A percentile compares a stretch with the other conserved stretches of the same genome.
Evolutionary conservation across 805 yeast genomes (phyloP).

Genomic region (Tetrapisispora iriomotensis): DNA sequence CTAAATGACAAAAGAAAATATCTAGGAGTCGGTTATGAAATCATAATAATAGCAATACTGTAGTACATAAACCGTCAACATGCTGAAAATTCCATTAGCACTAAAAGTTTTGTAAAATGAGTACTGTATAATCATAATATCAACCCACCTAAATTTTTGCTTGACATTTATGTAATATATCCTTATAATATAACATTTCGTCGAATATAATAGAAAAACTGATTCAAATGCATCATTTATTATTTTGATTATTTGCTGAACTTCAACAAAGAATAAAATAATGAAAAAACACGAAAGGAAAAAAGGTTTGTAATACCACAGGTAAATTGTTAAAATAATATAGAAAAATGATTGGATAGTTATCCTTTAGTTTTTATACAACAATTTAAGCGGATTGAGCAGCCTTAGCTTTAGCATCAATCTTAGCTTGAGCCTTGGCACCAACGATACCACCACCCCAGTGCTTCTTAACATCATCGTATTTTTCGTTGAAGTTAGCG

Average conservation of each 20-base stretch:
- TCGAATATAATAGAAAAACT: background rate
- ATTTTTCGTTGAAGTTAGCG: constrained; percentile 87
- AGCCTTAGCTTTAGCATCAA: constrained; percentile 64
- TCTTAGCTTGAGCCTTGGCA: constrained; percentile 81
- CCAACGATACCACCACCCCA: constrained; percentile 99
- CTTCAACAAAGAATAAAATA: constrained; percentile 5
- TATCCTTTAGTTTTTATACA: background rate
- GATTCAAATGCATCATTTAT: background rate
- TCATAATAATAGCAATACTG: background rate
- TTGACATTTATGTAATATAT: background rate
- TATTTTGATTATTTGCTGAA: background rate
- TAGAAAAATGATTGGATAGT: background rate
- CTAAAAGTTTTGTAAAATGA: constrained; percentile 2
- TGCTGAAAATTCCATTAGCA: background rate
- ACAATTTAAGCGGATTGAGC: constrained; percentile 28
- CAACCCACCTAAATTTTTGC: no score
- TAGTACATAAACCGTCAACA: background rate
- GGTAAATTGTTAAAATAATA: constrained; percentile 4
- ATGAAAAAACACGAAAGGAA: constrained; percentile 2
- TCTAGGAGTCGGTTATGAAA: background rate
- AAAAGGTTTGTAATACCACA: constrained; percentile 3
- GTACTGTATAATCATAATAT: no score
- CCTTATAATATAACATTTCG: constrained; percentile 1
- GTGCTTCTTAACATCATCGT: constrained; percentile 94
- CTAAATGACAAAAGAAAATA: background rate